Conservation (phyloP, 1,284 basidiomycete species). For the Ustilago cynodontis region DNA sequence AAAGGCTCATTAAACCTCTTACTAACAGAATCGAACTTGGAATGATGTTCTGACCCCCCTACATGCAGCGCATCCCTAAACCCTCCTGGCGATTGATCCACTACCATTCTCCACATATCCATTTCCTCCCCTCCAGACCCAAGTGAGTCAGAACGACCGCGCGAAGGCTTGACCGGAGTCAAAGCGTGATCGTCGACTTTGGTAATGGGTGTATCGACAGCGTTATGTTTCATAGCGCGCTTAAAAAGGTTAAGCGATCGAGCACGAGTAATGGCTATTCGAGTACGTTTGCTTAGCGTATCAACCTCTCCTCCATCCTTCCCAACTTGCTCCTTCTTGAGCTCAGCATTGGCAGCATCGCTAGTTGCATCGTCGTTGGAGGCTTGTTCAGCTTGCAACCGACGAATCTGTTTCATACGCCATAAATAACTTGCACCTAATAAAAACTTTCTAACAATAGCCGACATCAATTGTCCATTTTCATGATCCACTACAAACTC, state of each 20-base stretch:
- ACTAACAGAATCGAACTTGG: conserved; percentile 50
- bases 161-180: conserved; percentile 23
- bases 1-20: conserved; percentile 41
- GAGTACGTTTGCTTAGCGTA: conserved; percentile 29
- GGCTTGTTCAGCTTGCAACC: conserved; percentile 17
- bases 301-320: conserved; percentile 3
- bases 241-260: conserved; percentile 36
- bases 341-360: neutral
- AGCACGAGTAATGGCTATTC: conserved; percentile 34
- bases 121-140: neutral
- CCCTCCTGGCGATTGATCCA: conserved; percentile 54
- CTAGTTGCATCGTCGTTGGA: neutral
- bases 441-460: conserved; percentile 85
- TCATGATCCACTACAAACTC: conserved; percentile 85
- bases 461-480: conserved; percentile 82
- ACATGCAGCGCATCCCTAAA: conserved; percentile 61
- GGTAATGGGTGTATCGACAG: neutral
- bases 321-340: neutral
- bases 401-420: conserved; percentile 57
- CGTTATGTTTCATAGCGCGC: conserved; percentile 26
- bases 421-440: conserved; percentile 74
- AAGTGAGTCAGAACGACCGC: conserved; percentile 10
- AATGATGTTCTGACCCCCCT: conserved; percentile 59
- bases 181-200: neutral
- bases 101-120: conserved; percentile 42